phyloP scores from a whole-genome alignment of 192 early-diverging fungal genomes.

The Gonapodya sp. region DNA sequence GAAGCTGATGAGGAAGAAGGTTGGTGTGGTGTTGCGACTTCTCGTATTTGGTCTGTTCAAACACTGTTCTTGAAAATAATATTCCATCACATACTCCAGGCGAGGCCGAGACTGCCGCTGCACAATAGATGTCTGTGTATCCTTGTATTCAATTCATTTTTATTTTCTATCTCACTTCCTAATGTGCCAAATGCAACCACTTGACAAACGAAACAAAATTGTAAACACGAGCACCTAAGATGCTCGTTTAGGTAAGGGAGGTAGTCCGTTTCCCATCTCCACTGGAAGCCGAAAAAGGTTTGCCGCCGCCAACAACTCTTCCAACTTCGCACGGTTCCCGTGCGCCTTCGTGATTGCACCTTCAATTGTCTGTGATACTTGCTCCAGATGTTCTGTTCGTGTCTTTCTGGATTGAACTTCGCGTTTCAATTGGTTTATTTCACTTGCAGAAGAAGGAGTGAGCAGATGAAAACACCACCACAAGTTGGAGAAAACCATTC shows the following conservation, averaged over 20 bases:
- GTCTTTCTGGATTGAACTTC: not conserved
- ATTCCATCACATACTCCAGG: not conserved
- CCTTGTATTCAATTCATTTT: too few relatives aligned
- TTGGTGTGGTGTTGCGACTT: too few relatives aligned
- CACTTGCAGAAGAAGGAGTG: too few relatives aligned
- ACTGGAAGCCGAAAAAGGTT: not conserved
- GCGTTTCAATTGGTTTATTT: not conserved
- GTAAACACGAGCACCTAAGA: not conserved
- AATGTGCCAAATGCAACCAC: not conserved
- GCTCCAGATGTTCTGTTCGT: not conserved
- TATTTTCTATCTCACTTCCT: not conserved
- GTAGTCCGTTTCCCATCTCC: not conserved
- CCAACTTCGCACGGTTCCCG: not conserved
- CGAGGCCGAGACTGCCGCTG: not conserved
- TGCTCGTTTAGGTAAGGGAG: not conserved
- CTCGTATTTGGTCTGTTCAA: not conserved
- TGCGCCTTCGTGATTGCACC: not conserved
- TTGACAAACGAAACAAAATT: not conserved
- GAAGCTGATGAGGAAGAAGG: not conserved
- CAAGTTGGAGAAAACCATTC: not conserved
- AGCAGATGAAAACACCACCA: not conserved
- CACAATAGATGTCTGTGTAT: not conserved
- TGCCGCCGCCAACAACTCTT: not conserved
- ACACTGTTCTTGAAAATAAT: not conserved
- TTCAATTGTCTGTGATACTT: not conserved